Base-by-base conservation (phyloP, 2,329 filamentous ascomycete genomes). In the Phyllosticta citribraziliensis region DNA sequence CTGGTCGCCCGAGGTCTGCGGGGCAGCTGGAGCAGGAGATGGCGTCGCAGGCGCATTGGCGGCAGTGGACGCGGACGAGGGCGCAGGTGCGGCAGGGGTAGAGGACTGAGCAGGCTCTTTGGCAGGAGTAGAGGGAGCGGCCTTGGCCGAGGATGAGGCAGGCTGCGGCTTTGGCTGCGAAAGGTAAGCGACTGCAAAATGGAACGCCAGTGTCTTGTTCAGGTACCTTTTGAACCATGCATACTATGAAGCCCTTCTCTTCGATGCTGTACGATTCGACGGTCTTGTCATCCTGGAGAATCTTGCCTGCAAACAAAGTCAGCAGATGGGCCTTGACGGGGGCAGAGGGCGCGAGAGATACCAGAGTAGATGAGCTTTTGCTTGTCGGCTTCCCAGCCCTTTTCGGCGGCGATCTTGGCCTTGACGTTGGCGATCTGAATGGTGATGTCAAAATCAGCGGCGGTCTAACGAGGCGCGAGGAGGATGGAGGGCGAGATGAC, bases 281-380 rank as follows among this genome's bases (percentile, higher is more conserved):
- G 2, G 92, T 96, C 73, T 97, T 94, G 64, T 91, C 91, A 88
- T 99, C 93, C 78, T 97, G 93, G 66, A 99, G 81, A 69, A 99
- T 97, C 81, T 99, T 99, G 79, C 94, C 92, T 97, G 69, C 61
- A 55, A 14, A 27, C 58, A 60, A 47, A 27, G 64, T 69, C 63
- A 69, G 66, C 51, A 19, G 19, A n/a, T 30, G 24, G 17, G 27
- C 1, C 5, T 10, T 8, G 10, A 5, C 11, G 12, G 9, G 14
- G 17, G 19, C 6, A 55, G 6, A 52, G 10, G 33, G 25, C 58
- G 52, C 11, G 6, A 20, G 55, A 20, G 25, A 19, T 82, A 96
- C 92, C 94, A 62, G 94, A 97, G 77, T 97, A 97, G 77, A 99
- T 99, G 72, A 99, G 86, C 82, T 97, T 97, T 78, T 96, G 89